Percentiles rank a stretch among this genome's conserved stretches.
Evolutionary conservation across 495 filamentous ascomycete species (phyloP).

Genomic region (Tuber calosporum): DNA sequence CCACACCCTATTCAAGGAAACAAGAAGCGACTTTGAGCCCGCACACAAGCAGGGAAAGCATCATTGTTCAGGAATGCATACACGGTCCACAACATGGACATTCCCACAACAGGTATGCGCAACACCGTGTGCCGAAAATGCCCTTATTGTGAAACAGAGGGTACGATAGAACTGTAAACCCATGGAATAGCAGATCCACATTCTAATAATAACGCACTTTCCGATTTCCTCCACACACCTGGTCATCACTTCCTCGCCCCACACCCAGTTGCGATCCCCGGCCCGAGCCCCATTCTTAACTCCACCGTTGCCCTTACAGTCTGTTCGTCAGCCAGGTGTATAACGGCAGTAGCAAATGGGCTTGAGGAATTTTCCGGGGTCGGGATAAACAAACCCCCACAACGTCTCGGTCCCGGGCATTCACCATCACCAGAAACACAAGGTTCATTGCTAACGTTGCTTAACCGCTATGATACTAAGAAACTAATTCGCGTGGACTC

Average conservation of each 20-base stretch:
- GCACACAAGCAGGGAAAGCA: too few species aligned
- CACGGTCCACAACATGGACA: too few species aligned
- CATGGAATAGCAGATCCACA: too few species aligned
- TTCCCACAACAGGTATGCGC: too few species aligned
- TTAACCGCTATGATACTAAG: neutral
- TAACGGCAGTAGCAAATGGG: neutral
- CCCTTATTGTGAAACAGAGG: too few species aligned
- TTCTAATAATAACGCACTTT: neutral
- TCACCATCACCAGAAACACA: constrained; percentile 1
- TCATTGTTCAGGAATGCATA: too few species aligned
- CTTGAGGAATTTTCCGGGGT: neutral
- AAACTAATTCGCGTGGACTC: too few species aligned
- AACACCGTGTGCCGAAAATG: too few species aligned
- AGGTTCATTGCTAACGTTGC: neutral
- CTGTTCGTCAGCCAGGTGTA: constrained; percentile 8
- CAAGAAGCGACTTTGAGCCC: too few species aligned
- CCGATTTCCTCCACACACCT: neutral
- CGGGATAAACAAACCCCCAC: neutral
- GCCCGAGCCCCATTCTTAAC: neutral
- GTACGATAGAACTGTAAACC: too few species aligned
- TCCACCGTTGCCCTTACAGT: neutral
- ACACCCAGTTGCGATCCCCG: neutral
- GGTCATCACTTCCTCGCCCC: constrained; percentile 2
- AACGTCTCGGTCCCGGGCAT: constrained; percentile 2
- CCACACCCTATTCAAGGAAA: too few species aligned